Evolutionary conservation across 805 yeast genomes (phyloP), one percentile per base, ranked within the genome.

Genomic region (Torulaspora quercuum): DNA sequence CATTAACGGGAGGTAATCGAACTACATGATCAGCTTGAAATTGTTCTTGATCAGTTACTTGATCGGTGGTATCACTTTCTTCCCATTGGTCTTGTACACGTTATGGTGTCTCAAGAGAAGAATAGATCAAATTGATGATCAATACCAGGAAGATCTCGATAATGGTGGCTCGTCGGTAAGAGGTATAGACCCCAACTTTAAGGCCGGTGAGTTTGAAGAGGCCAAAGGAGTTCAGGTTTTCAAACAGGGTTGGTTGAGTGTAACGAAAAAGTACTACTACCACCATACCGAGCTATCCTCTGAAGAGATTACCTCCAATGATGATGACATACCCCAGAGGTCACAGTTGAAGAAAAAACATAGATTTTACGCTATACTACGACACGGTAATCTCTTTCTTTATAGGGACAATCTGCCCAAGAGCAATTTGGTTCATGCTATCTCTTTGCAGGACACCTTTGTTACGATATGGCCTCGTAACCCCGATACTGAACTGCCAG

Each of bases 371-470:
- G 89, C 81, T 1, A 78, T 84, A 0, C 65, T 88, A 35, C 82
- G 84, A 51, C 96, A 89, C 52, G 95, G 96, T 0, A 88, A 88
- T 53, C 62, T 92, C 37, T 86, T 89, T 53, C 65, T 92, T n/a
- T 90, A 85, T 63, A 76, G 76, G 42, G 86, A 83, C 53, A 82
- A 80, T 26, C 23, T 53, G 1, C 42, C 45, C 1, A 45, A 42
- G 65, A 68, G 31, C 69, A 76, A 55, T 72, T 69, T 52, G 78
- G 78, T 57, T 45, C 89, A 86, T 59, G 95, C 84, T 6, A 76
- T 92, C 41, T 87, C 84, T 2, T 59, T 92, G 14, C 73, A 82
- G 4, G 75, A 80, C 49, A 76, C 77, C 48, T 68, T 86, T 22
- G 82, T 88, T 1, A 67, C 84, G 1, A 64, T 89, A 6, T 92